Evolutionary conservation across 345 rosid genomes (phyloP).

Genomic region (Rhodamnia rubescens): DNA sequence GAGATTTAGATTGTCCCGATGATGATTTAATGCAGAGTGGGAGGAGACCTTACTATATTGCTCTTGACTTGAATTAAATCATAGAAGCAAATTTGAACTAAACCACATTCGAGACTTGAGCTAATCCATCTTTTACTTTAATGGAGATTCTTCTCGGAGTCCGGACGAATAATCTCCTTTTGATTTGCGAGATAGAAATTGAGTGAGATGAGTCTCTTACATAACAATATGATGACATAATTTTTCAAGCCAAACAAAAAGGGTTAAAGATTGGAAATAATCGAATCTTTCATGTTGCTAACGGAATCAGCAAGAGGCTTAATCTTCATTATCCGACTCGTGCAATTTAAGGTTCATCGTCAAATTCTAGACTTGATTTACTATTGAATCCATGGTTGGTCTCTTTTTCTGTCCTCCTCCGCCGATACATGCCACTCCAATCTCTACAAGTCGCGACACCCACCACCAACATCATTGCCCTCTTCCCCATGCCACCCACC

Average conservation of each 20-base stretch:
- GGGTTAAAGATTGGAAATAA: background rate
- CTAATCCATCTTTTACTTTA: background rate
- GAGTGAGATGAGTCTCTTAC: background rate
- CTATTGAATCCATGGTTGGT: slow-evolving; percentile 25
- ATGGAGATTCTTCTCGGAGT: background rate
- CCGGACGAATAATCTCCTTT: background rate
- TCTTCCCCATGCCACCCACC: too few species aligned
- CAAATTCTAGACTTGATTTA: slow-evolving; percentile 13
- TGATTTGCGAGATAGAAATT: background rate
- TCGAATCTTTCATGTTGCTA: background rate
- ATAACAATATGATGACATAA: background rate
- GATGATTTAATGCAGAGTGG: background rate
- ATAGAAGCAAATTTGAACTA: background rate
- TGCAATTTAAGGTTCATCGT: slow-evolving; percentile 2
- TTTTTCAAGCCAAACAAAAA: background rate
- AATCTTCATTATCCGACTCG: background rate
- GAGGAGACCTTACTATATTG: background rate
- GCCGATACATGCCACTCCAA: slow-evolving; percentile 16
- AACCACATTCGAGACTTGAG: background rate
- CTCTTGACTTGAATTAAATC: background rate
- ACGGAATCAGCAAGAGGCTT: background rate
- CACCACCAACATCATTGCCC: too few species aligned
- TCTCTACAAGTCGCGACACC: slow-evolving; percentile 16
- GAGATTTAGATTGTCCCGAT: background rate
- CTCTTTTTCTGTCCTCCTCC: slow-evolving; percentile 22